Conservation (phyloP, 2,329 filamentous ascomycete genomes). For the Botrytis cinerea region DNA sequence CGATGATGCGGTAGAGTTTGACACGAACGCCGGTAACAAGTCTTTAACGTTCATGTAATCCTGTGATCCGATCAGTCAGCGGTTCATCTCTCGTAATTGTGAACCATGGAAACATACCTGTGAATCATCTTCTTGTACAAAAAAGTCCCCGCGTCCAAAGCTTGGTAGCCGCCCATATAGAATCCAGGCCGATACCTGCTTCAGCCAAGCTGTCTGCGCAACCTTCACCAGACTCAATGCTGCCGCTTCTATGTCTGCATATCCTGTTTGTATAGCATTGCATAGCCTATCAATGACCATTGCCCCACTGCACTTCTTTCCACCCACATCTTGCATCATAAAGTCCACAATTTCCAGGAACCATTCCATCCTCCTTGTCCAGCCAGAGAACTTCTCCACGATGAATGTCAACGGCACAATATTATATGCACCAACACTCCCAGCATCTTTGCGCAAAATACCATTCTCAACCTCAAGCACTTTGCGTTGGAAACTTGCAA, state of each 20-base stretch:
- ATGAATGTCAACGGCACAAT: constrained; percentile 89
- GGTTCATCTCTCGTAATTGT: neutral
- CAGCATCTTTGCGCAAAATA: constrained; percentile 75
- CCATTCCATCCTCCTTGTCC: constrained; percentile 85
- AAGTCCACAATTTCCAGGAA: constrained; percentile 72
- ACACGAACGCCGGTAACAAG: constrained; percentile 79
- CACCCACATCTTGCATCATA: constrained; percentile 52
- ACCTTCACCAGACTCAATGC: constrained; percentile 71
- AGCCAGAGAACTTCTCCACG: constrained; percentile 81
- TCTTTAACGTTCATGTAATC: constrained; percentile 60
- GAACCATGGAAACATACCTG: constrained; percentile 5
- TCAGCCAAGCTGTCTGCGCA: constrained; percentile 88
- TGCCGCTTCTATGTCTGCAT: constrained; percentile 78
- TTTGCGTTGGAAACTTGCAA: constrained; percentile 78
- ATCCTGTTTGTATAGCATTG: constrained; percentile 80
- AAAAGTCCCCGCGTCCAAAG: constrained; percentile 83
- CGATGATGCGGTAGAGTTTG: constrained; percentile 70
- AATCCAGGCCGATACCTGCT: constrained; percentile 87
- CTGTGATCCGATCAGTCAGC: constrained; percentile 37
- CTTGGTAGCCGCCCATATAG: constrained; percentile 81
- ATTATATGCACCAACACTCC: constrained; percentile 84
- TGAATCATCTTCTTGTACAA: constrained; percentile 58
- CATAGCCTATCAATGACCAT: constrained; percentile 76
- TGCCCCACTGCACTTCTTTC: constrained; percentile 62
- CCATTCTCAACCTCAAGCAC: constrained; percentile 80